A percentile compares a stretch with the other conserved stretches of the same genome.
Conservation (phyloP, 441 rosid genomes). For the Pelargonium fulgidum region DNA sequence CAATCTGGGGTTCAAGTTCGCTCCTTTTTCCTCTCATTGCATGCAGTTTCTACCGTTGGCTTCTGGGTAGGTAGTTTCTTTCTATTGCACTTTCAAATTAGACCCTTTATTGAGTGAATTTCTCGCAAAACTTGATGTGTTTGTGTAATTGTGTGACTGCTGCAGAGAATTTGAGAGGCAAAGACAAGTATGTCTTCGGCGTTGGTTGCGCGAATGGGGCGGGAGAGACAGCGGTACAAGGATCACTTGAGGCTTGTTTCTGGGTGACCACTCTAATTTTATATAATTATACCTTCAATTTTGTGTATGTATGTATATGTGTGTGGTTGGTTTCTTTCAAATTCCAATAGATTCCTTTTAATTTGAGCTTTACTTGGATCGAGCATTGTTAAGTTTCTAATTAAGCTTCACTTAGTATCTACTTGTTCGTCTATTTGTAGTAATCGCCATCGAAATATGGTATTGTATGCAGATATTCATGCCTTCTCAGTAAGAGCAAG, state of each 20-base stretch:
- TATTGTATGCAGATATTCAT: too few relatives aligned
- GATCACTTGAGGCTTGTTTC: conserved; percentile 54
- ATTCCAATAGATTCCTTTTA: not conserved
- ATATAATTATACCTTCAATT: not conserved
- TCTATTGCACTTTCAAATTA: not conserved
- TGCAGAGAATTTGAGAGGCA: not conserved
- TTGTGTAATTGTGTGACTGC: conserved; percentile 1
- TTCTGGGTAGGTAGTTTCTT: not conserved
- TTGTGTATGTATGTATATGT: not conserved
- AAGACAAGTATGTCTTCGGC: conserved; percentile 29
- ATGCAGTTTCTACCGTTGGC: not conserved
- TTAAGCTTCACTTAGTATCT: not conserved
- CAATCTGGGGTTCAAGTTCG: not conserved
- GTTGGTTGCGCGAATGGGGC: conserved; percentile 44
- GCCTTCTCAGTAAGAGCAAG: too few relatives aligned
- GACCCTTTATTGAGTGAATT: not conserved
- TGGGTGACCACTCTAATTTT: conserved; percentile 32
- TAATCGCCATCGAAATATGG: too few relatives aligned
- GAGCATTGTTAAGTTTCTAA: not conserved
- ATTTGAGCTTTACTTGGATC: not conserved
- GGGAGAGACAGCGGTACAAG: conserved; percentile 48
- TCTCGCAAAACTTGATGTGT: not conserved
- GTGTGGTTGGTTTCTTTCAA: too few relatives aligned
- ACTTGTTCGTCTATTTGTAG: not conserved
- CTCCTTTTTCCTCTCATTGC: not conserved